A percentile compares a stretch with the other conserved stretches of the same genome.
phyloP scores from a whole-genome alignment of 129 eudicot species.

The Flaveria sonorensis region DNA sequence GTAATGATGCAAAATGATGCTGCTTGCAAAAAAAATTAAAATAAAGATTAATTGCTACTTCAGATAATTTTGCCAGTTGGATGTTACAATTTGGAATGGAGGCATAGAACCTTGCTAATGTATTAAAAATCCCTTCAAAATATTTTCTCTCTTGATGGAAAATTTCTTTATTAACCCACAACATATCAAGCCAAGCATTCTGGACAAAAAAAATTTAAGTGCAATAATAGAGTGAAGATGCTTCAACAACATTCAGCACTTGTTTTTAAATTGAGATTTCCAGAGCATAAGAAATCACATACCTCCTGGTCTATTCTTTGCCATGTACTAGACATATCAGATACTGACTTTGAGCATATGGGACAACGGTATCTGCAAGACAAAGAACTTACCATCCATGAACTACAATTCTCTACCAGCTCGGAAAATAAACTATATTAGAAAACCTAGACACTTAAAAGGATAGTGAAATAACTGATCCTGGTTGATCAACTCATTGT shows the following conservation, averaged over 20 bases:
- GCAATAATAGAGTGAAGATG: background rate
- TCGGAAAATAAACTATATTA: background rate
- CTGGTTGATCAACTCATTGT: conserved; percentile 54
- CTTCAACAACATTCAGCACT: background rate
- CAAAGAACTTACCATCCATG: conserved; percentile 4
- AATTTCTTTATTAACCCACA: background rate
- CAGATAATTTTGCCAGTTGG: background rate
- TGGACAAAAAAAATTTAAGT: background rate
- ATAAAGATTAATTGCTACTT: background rate
- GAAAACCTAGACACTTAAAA: background rate
- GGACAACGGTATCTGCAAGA: conserved; percentile 88
- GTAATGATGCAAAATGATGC: background rate
- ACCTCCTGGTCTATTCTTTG: conserved; percentile 83
- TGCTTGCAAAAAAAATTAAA: too few species aligned
- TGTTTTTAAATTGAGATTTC: background rate
- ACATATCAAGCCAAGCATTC: background rate
- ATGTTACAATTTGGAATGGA: background rate
- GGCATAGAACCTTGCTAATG: background rate
- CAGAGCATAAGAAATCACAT: background rate
- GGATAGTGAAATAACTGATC: conserved; percentile 53
- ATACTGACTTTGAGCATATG: conserved; percentile 76
- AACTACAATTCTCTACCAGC: conserved; percentile 15
- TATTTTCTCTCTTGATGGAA: background rate
- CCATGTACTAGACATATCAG: conserved; percentile 56
- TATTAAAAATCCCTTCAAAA: background rate